phyloP scores from a whole-genome alignment of 1,139 yeast species.

The Suhomyces atakaporum region DNA sequence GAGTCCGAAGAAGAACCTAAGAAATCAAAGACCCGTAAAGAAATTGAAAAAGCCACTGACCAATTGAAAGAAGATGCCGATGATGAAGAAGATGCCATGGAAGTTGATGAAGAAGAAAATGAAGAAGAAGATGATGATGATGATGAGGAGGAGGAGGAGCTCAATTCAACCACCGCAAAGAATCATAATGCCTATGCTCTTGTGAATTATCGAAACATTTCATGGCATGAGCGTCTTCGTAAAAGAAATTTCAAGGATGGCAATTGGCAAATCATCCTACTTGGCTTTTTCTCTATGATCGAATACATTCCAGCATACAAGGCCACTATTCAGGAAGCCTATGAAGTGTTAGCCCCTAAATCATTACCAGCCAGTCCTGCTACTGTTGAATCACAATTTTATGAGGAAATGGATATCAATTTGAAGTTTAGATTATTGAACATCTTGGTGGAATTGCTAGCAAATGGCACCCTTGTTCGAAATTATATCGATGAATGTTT shows the following conservation, averaged over 20 bases:
- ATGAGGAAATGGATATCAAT: slow-evolving; percentile 46
- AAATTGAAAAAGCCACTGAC: slow-evolving; percentile 14
- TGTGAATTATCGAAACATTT: slow-evolving; percentile 58
- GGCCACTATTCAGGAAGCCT: slow-evolving; percentile 47
- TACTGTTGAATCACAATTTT: slow-evolving; percentile 54
- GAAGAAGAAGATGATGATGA: slow-evolving; percentile 17
- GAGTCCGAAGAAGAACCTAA: slow-evolving; percentile 7
- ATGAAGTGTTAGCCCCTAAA: slow-evolving; percentile 58
- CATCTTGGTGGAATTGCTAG: slow-evolving; percentile 58
- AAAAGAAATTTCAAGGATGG: slow-evolving; percentile 81
- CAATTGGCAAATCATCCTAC: slow-evolving; percentile 75
- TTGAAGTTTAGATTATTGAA: slow-evolving; percentile 54
- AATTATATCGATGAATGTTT: slow-evolving; percentile 66
- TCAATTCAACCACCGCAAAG: slow-evolving; percentile 20
- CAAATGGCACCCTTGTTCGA: slow-evolving; percentile 62
- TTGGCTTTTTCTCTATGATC: slow-evolving; percentile 69
- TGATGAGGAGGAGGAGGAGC: slow-evolving; percentile 20
- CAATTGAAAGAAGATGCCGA: slow-evolving; percentile 14
- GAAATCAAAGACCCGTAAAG: slow-evolving; percentile 9
- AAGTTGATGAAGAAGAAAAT: slow-evolving; percentile 13
- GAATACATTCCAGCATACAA: slow-evolving; percentile 60
- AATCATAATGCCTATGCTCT: slow-evolving; percentile 56
- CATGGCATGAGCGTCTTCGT: slow-evolving; percentile 79
- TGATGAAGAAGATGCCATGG: slow-evolving; percentile 13
- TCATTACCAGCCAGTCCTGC: slow-evolving; percentile 50